Evolutionary conservation across 345 rosid genomes (phyloP).

Genomic region (Fremontodendron californicum): DNA sequence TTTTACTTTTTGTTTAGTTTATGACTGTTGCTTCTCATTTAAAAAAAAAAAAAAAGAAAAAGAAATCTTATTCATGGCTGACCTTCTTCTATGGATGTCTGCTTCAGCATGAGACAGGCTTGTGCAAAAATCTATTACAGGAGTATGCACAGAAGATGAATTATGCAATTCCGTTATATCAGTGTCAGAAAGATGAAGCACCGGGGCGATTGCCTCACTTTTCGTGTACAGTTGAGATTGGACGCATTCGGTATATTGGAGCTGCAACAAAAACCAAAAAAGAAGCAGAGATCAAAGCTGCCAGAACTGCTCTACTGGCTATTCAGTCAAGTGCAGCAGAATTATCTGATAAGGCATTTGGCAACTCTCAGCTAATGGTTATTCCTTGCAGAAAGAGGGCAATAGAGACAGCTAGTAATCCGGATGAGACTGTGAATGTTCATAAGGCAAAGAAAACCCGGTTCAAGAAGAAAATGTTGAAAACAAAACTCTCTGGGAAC

Average conservation of each 20-base stretch:
- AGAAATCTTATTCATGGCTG: background rate
- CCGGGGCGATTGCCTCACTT: slow-evolving; percentile 36
- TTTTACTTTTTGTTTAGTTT: background rate
- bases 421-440: slow-evolving; percentile 34
- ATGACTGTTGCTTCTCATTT: background rate
- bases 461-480: slow-evolving; percentile 46
- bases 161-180: slow-evolving; percentile 70
- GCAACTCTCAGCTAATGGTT: slow-evolving; percentile 53
- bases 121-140: slow-evolving; percentile 88
- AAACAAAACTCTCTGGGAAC: slow-evolving; percentile 20
- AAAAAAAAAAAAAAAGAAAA: no score
- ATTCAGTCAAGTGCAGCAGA: slow-evolving; percentile 45
- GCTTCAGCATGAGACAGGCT: slow-evolving; percentile 74
- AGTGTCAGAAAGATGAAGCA: slow-evolving; percentile 46
- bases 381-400: slow-evolving; percentile 69
- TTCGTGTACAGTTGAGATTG: slow-evolving; percentile 72
- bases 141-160: slow-evolving; percentile 97
- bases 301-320: slow-evolving; percentile 83
- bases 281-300: slow-evolving; percentile 91
- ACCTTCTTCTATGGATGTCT: slow-evolving; percentile 14
- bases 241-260: slow-evolving; percentile 79
- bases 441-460: slow-evolving; percentile 60
- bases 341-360: slow-evolving; percentile 20
- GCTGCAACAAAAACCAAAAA: slow-evolving; percentile 65
- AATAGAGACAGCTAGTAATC: slow-evolving; percentile 27